Base-by-base conservation (phyloP, 2,329 filamentous ascomycete species). In the Aspergillus quadricinctus region DNA sequence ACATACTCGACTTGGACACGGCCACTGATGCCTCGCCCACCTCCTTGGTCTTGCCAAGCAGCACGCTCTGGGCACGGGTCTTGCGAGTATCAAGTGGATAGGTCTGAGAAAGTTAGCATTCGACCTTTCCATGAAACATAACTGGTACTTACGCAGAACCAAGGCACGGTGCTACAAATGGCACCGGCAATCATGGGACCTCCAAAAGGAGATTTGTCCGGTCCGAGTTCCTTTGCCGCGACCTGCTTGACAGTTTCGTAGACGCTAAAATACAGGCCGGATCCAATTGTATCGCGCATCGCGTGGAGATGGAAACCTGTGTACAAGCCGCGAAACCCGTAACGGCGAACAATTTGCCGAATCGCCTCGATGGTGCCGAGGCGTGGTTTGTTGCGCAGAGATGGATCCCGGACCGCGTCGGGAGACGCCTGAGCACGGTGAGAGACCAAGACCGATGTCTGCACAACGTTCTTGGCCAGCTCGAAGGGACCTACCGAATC, bases 71-170 rank as follows among this genome's bases (percentile, higher is more conserved):
- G 1, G 75, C 75, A 17, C 77, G 77, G n/a, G 77, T 79, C 63
- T 79, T 79, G 56, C 75, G 73, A 2, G 77, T 78, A 57, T 79
- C 77, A 10, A 79, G 71, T 0, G 77, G 75, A 57, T 79, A 79
- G 3, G 77, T 79, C 77, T 79, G 52, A 31, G 35, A 28, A 8
- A 23, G 48, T 66, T 49, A 61, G 56, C 53, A 23, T 4, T 19
- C 8, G 31, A 11, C 17, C 21, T 3, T 11, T 3, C 11, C 14
- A 35, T 35, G 21, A 21, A n/a, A 35, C 10, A 21, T 7, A 9
- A 6, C 6, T 7, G 45, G 17, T 7, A 21, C 75, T 65, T 72
- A 78, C 76, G 50, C 75, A 75, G 28, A 78, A 69, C 77, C 77
- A 79, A 8, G 77, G 75, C 25, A 77, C 68, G n/a, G 76, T 75